A percentile compares a stretch with the other conserved stretches of the same genome.
Evolutionary conservation across 179 eudicot species (phyloP).

Genomic region (Monotropa hypopitys): DNA sequence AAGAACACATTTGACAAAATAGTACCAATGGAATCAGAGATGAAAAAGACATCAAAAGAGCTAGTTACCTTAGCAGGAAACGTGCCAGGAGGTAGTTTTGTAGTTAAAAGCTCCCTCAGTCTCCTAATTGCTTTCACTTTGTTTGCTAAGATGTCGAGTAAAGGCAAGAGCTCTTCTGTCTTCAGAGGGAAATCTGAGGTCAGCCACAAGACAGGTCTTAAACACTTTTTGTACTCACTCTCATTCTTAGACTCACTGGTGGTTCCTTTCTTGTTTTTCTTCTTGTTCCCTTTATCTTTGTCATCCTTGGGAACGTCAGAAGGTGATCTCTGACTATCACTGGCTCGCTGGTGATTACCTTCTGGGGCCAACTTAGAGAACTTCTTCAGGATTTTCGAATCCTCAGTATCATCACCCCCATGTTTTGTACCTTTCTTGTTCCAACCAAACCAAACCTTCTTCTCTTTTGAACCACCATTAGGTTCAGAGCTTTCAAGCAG

Average conservation of each 20-base stretch:
- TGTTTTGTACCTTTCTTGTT: conserved; percentile 52
- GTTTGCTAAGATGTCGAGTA: conserved; percentile 86
- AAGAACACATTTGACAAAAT: background rate
- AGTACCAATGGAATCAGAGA: background rate
- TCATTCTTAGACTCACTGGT: conserved; percentile 51
- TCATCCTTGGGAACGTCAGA: conserved; percentile 36
- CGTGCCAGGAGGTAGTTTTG: conserved; percentile 78
- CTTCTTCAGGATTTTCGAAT: conserved; percentile 48
- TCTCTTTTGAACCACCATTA: conserved; percentile 44
- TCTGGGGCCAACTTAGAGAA: conserved; percentile 53
- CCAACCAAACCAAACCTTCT: conserved; percentile 80
- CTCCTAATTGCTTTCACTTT: conserved; percentile 90
- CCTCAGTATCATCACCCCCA: conserved; percentile 40
- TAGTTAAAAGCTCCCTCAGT: conserved; percentile 83
- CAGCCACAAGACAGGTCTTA: conserved; percentile 87
- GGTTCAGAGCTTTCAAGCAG: conserved; percentile 36
- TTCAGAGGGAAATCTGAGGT: conserved; percentile 80
- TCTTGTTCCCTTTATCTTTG: conserved; percentile 61
- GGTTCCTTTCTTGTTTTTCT: conserved; percentile 67
- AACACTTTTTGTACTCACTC: conserved; percentile 86
- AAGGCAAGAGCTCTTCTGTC: conserved; percentile 80
- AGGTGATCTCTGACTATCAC: conserved; percentile 34
- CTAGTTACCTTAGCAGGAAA: conserved; percentile 82
- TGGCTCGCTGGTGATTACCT: conserved; percentile 26
- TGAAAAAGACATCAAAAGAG: conserved; percentile 1